Evolutionary conservation across 2,329 filamentous ascomycete species (phyloP), one percentile per base, ranked within the genome.

Genomic region (Lomentospora prolificans): DNA sequence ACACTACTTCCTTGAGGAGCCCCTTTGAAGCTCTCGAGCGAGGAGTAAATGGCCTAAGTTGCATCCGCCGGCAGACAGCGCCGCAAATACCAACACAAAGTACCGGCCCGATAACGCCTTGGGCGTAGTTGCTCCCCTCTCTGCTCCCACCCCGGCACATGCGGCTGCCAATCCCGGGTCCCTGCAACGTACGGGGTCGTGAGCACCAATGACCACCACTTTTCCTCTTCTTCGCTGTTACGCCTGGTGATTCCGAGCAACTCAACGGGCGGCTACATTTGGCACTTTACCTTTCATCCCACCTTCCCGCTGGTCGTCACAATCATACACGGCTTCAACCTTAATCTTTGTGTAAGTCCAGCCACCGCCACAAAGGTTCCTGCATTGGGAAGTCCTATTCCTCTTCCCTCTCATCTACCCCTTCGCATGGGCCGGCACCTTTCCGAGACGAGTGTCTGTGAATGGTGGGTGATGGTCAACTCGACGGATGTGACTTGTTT

Each of bases 51-150:
- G n/a, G n/a, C n/a, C 12, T 33, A 12, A 48, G 44, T 48, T 22
- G 44, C 22, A 48, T 48, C 44, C 44, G 44, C 44, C 44, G 44
- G 44, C 44, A 48, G 44, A 48, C 44, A 48, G 10, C 44, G 44
- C 44, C 44, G 44, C 22, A 48, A 22, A 48, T 12, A 48, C 17
- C 41, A 46, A 25, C 41, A 25, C 17, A 48, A 48, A 10, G 44
- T 22, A 3, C 44, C 44, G 44, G 44, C 44, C 44, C 44, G 44
- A 48, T 48, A 19, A 48, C 44, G 44, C 44, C 30, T 33, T 33
- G 30, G 30, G 30, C 7, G 22, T 27, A 19, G 7, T 41, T 17
- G 36, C n/a, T 8, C 19, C 14, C 44, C 44, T 22, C 2, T 48
- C 44, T 6, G 19, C 36, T 3, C 22, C 44, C 6, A 27, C 17